phyloP scores from a whole-genome alignment of 345 rosid genomes.

The Viola odorata region DNA sequence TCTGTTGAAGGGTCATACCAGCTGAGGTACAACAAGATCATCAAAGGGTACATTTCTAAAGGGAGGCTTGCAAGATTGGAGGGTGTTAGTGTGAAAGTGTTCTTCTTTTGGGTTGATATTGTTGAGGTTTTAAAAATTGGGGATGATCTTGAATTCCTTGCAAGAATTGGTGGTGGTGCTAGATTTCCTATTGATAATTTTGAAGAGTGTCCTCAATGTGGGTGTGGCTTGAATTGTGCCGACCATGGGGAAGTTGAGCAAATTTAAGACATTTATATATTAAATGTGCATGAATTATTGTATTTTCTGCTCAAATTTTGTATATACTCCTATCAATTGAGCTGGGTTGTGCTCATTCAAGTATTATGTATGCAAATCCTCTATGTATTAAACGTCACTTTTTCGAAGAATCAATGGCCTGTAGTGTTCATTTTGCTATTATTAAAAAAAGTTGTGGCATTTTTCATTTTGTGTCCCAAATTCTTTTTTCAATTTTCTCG shows the following conservation, averaged over 20 bases:
- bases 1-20: constrained; percentile 60
- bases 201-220: constrained; percentile 76
- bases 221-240: constrained; percentile 70
- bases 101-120: constrained; percentile 54
- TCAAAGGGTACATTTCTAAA: constrained; percentile 41
- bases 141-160: constrained; percentile 50
- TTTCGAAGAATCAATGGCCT: too few relatives aligned
- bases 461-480: too few relatives aligned
- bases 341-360: too few relatives aligned
- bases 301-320: too few relatives aligned
- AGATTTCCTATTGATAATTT: constrained; percentile 55
- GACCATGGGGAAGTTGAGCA: constrained; percentile 13
- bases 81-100: constrained; percentile 60
- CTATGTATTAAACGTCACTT: too few relatives aligned
- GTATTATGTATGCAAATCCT: too few relatives aligned
- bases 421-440: too few relatives aligned
- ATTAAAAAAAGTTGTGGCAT: too few relatives aligned
- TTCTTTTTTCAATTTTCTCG: too few relatives aligned
- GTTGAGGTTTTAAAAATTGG: constrained; percentile 53
- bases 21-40: constrained; percentile 39
- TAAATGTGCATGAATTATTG: too few relatives aligned
- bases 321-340: too few relatives aligned
- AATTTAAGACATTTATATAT: constrained; percentile 19
- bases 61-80: constrained; percentile 39
- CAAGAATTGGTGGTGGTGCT: constrained; percentile 63